A percentile compares a stretch with the other conserved stretches of the same genome.
phyloP scores from a whole-genome alignment of 305 asterid genomes.

The Stenogyne calaminthoides region DNA sequence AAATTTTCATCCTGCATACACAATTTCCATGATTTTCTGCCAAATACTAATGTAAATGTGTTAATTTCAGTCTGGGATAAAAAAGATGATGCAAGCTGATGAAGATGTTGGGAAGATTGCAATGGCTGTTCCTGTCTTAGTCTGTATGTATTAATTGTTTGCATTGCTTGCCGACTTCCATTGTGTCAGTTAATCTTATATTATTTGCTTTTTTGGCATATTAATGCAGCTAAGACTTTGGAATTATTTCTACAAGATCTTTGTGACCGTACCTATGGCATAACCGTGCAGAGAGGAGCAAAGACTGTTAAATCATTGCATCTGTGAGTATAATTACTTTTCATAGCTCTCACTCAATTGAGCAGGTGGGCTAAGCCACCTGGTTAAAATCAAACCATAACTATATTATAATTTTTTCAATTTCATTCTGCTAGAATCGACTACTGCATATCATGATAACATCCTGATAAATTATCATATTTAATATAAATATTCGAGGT shows the following conservation, averaged over 20 bases:
- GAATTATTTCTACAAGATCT: slow-evolving; percentile 86
- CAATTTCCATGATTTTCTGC: slow-evolving; percentile 12
- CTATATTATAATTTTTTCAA: no score
- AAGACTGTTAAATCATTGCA: slow-evolving; percentile 79
- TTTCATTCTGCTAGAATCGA: no score
- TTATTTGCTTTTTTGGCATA: slow-evolving; percentile 21
- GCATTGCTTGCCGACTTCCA: not conserved
- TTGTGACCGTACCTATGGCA: slow-evolving; percentile 85
- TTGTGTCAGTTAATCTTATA: slow-evolving; percentile 12
- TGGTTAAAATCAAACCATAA: no score
- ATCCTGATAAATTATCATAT: not conserved
- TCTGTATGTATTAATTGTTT: slow-evolving; percentile 54
- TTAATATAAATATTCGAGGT: not conserved
- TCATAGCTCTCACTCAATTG: not conserved
- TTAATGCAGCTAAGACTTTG: slow-evolving; percentile 80
- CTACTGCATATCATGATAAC: not conserved
- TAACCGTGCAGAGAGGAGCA: slow-evolving; percentile 79
- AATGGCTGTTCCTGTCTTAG: slow-evolving; percentile 92
- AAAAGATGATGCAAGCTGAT: slow-evolving; percentile 95
- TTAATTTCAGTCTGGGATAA: slow-evolving; percentile 72
- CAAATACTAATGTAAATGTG: slow-evolving; percentile 20
- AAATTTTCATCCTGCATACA: not conserved
- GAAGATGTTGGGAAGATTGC: slow-evolving; percentile 98
- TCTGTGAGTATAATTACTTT: slow-evolving; percentile 53
- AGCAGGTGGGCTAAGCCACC: no score